Base-by-base conservation (phyloP, 164 flowering plant species). In the Chimonanthus praecox region DNA sequence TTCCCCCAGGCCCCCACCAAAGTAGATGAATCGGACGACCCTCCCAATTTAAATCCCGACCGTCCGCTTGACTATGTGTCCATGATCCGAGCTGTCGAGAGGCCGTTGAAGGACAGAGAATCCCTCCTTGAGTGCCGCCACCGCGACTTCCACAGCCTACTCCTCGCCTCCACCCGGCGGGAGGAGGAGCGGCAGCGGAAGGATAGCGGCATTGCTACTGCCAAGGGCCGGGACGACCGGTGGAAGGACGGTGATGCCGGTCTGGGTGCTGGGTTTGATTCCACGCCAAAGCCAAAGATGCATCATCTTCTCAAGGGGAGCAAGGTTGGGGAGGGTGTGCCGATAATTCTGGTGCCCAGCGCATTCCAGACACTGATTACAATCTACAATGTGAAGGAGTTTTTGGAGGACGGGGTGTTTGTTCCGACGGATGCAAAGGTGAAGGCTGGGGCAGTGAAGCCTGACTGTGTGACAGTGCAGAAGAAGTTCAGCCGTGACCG, bases 391-490 rank as follows among this genome's bases (percentile, higher is more conserved):
- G 99, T 96, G 81, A 96, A 94, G 88, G 99, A 96, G 83, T 96
- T 96, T 81, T 79, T 96, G 88, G 98, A 96, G 78, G 98, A 96
- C 77, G 99, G 99, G 21, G 89, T 96, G 65, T 96, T 71, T 78
- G 84, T 96, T 15, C 90, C 97, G 0, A 87, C 97, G 0, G 99
- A 96, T 82, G 93, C 87, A 74, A 94, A 91, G 91, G 87, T 87
- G 78, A 94, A 92, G 88, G 44, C 65, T 16, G 98, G 97, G 75
- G 73, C 83, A 44, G 13, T 74, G n/a, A 96, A 86, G 81, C 99
- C 99, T 1, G 99, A 96, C 66, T 94, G 99, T 73, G 90, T 94
- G 7, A 96, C 99, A 0, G 99, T 96, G 78, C 97, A 90, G 89
- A 96, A 96, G 91, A 94, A 94, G 91, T 86, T 94, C 71, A 92